phyloP scores from a whole-genome alignment of 2,329 filamentous ascomycete genomes.

The Botrytis medusae region DNA sequence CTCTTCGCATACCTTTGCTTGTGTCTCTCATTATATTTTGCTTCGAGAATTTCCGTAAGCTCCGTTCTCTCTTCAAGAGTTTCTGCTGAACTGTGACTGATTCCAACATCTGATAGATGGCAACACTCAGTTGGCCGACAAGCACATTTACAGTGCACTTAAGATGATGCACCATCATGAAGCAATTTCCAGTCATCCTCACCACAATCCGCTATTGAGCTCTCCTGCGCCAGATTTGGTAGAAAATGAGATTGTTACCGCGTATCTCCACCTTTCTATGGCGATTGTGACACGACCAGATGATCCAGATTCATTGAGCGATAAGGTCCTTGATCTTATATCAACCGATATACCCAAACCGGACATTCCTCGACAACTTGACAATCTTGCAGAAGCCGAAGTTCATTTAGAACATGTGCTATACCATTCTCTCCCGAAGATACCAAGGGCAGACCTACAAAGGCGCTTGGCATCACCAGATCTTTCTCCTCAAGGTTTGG shows the following conservation, averaged over 20 bases:
- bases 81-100: background rate
- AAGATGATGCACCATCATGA: slow-evolving; percentile 27
- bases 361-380: slow-evolving; percentile 4
- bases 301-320: slow-evolving; percentile 13
- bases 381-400: slow-evolving; percentile 18
- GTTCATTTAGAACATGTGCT: slow-evolving; percentile 16
- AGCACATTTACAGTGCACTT: slow-evolving; percentile 27
- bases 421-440: slow-evolving; percentile 19
- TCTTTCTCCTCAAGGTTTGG: slow-evolving; percentile 22
- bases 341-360: slow-evolving; percentile 17
- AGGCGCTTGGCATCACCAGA: slow-evolving; percentile 19
- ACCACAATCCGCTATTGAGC: background rate
- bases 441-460: slow-evolving; percentile 19
- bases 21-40: slow-evolving; percentile 31
- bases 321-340: slow-evolving; percentile 24
- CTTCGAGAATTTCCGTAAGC: slow-evolving; percentile 29
- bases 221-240: slow-evolving; percentile 23
- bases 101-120: slow-evolving; percentile 15
- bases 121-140: slow-evolving; percentile 25
- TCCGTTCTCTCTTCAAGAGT: background rate
- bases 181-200: slow-evolving; percentile 13
- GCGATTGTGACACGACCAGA: slow-evolving; percentile 20
- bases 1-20: slow-evolving; percentile 29
- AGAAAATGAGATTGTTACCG: slow-evolving; percentile 29
- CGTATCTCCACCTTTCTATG: slow-evolving; percentile 31